Conservation (phyloP, 1,284 basidiomycete genomes). For the Trichosporon sp. region DNA sequence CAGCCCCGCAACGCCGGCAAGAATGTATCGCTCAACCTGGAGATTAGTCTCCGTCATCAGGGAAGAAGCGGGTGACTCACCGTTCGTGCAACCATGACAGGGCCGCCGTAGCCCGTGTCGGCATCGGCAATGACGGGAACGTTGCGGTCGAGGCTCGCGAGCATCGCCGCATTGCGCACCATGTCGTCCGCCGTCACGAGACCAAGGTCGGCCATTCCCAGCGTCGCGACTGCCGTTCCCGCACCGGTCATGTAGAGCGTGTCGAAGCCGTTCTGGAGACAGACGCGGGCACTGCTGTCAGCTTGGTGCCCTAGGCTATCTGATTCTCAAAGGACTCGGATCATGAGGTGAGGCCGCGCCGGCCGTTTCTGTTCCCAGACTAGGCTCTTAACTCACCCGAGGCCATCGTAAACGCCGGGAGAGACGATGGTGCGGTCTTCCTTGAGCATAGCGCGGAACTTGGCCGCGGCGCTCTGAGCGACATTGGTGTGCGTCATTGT, state of each 20-base stretch:
- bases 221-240: constrained; percentile 67
- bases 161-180: constrained; percentile 59
- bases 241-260: constrained; percentile 56
- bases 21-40: constrained; percentile 61
- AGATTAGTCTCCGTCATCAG: not conserved
- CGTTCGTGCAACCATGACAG: constrained; percentile 56
- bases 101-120: constrained; percentile 74
- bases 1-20: constrained; percentile 65
- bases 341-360: too few relatives aligned
- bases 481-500: not conserved
- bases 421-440: constrained; percentile 28
- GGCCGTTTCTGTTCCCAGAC: not conserved
- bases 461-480: not conserved
- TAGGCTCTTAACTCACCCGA: constrained; percentile 48
- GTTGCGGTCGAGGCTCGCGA: constrained; percentile 53
- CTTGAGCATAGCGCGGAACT: constrained; percentile 6
- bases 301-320: not conserved
- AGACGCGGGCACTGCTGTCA: constrained; percentile 56
- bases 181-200: constrained; percentile 76
- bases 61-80: not conserved
- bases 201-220: constrained; percentile 71
- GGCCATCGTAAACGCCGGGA: constrained; percentile 74
- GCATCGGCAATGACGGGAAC: constrained; percentile 66
- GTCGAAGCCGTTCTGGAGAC: constrained; percentile 67
- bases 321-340: too few relatives aligned